Conservation (phyloP, 768 basidiomycete genomes). For the Podaxis pistillaris region DNA sequence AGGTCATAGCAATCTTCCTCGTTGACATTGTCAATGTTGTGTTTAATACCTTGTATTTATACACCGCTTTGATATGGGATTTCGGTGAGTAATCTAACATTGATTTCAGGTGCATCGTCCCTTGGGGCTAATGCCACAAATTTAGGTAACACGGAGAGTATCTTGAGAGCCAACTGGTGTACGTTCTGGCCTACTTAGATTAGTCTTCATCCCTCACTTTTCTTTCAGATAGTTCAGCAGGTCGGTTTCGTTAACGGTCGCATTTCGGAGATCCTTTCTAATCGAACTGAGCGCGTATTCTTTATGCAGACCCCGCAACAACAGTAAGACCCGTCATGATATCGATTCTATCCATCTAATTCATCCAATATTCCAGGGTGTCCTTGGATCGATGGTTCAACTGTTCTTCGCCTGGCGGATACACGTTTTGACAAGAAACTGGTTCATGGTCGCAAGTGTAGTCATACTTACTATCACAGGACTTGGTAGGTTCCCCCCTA, state of each 20-base stretch:
- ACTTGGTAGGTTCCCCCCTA: background rate
- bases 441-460: background rate
- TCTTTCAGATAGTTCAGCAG: background rate
- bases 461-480: background rate
- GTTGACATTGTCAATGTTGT: background rate
- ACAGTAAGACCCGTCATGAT: background rate
- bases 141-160: background rate
- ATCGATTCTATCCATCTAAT: background rate
- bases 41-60: background rate
- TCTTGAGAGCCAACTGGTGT: background rate
- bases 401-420: background rate
- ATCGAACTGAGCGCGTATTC: background rate
- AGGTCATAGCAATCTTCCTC: background rate
- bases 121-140: background rate
- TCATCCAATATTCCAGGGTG: background rate
- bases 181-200: background rate
- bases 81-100: background rate
- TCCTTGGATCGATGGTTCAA: background rate
- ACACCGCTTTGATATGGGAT: background rate
- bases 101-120: background rate
- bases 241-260: background rate
- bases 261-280: background rate
- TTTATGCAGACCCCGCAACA: background rate
- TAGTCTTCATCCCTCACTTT: background rate
- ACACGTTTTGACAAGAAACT: background rate